These are phyloP conservation scores for Gossypium stocksii DNA, from an alignment of 345 rosid genomes.

Conservation along the genomic window DNA sequence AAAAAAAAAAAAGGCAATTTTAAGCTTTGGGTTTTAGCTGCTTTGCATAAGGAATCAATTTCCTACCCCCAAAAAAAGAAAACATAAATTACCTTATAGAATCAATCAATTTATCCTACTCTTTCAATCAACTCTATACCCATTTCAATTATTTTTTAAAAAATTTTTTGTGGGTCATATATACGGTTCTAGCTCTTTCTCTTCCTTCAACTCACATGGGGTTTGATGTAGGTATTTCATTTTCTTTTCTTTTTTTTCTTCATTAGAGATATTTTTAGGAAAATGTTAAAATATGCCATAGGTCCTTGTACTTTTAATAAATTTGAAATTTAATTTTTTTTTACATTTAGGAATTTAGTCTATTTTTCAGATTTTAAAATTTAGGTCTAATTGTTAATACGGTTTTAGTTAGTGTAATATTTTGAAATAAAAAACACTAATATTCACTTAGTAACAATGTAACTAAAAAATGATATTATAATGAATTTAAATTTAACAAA, in stretches of 20 bases:
- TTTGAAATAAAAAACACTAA: no score
- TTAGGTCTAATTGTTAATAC: fast-evolving
- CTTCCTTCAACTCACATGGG: not conserved
- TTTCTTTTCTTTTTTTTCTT: not conserved
- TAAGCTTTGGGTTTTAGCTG: not conserved
- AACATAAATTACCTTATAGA: not conserved
- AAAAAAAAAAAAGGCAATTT: no score
- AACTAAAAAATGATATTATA: no score
- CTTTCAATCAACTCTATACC: not conserved
- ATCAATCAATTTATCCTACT: not conserved
- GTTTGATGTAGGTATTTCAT: not conserved
- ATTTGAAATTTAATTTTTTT: no score
- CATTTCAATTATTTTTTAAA: no score
- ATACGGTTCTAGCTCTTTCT: not conserved
- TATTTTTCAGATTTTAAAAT: no score
- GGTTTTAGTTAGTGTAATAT: no score
- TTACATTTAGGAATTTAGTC: no score
- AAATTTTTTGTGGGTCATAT: not conserved
- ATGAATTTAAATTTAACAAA: no score
- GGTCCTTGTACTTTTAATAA: no score
- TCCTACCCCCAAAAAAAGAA: not conserved
- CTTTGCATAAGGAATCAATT: not conserved
- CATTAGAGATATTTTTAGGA: not conserved
- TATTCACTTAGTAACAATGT: no score
- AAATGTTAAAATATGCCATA: no score